These are phyloP conservation scores for Hypoxylon rickii DNA, from an alignment of 495 filamentous ascomycete species.

Conservation along the genomic window DNA sequence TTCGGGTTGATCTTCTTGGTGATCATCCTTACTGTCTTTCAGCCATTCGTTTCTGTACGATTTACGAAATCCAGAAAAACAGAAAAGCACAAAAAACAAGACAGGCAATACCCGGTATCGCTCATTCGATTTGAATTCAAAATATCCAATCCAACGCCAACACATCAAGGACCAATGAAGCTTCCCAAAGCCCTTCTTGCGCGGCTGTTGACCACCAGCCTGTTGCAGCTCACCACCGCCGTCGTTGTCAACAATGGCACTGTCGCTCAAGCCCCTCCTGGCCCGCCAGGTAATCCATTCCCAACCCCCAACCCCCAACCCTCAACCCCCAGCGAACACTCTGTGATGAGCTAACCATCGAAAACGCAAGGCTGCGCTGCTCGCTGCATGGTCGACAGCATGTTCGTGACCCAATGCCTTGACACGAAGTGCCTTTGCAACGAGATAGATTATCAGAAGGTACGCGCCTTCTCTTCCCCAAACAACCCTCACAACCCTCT, in stretches of 20 bases:
- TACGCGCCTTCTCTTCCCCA: neutral
- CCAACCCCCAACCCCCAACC: neutral
- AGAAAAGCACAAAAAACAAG: slow-evolving; percentile 22
- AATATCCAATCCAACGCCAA: neutral
- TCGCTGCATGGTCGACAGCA: slow-evolving; percentile 37
- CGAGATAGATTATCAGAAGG: slow-evolving; percentile 38
- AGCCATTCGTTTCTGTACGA: slow-evolving; percentile 33
- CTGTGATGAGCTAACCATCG: slow-evolving; percentile 3
- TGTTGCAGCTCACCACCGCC: slow-evolving; percentile 22
- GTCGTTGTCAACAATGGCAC: slow-evolving; percentile 24
- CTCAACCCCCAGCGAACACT: no score
- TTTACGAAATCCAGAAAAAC: slow-evolving; percentile 35
- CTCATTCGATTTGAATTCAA: slow-evolving; percentile 3
- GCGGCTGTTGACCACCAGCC: slow-evolving; percentile 13
- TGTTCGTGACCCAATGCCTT: slow-evolving; percentile 38
- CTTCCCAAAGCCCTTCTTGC: slow-evolving; percentile 11
- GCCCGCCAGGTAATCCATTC: slow-evolving; percentile 23
- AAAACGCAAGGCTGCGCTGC: slow-evolving; percentile 30
- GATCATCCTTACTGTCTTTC: slow-evolving; percentile 35
- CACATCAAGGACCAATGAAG: slow-evolving; percentile 14
- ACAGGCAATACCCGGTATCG: slow-evolving; percentile 7
- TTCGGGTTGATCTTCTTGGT: slow-evolving; percentile 39
- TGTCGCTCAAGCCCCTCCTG: neutral
- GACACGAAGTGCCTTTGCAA: slow-evolving; percentile 37
- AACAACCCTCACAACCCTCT: neutral